Evolutionary conservation across 768 basidiomycete species (phyloP), one percentile per base, ranked within the genome.

Genomic region (Leccinum subgranulosum): DNA sequence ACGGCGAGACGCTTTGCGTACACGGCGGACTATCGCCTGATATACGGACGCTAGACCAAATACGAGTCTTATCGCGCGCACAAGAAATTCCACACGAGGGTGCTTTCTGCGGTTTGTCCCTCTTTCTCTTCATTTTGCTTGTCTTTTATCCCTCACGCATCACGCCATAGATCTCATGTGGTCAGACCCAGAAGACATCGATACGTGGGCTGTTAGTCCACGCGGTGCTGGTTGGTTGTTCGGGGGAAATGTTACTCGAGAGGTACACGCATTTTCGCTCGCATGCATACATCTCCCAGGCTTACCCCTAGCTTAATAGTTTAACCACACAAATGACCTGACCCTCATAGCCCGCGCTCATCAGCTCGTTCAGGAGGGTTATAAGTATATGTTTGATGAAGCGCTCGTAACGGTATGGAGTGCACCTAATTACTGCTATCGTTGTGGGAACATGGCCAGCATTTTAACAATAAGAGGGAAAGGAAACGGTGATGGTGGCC

Each of bases 51-150:
- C 76, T 98, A 6, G 96, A 98, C 71, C 94, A 97, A 70, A 91
- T 98, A 61, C 82, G 96, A 6, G 92, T 95, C 6, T 78, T 98
- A 45, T 91, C 93, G 3, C 80, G 96, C 55, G 92, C 93, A n/a
- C 94, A 98, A 67, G 96, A 98, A 72, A 96, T 98, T 48, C 96
- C 95, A 2, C 96, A 98, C 71, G 96, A 98, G 70, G 96, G 96
- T n/a, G 90, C 95, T 8, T 98, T 98, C 77, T 98, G 96, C 64
- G 89, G 89, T 87, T 64, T 29, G 83, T 65, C 9, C 14, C 25
- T 25, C n/a, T 48, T 14, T 27, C 12, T 15, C 14, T 47, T 19
- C 14, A 49, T 47, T 23, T 31, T 9, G 19, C 23, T 43, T 25
- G n/a, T 31, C 27, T 29, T 21, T 29, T 46, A 5, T 45, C n/a